Conservation (phyloP, 2,329 filamentous ascomycete species). For the Teratosphaeria gauchensis region DNA sequence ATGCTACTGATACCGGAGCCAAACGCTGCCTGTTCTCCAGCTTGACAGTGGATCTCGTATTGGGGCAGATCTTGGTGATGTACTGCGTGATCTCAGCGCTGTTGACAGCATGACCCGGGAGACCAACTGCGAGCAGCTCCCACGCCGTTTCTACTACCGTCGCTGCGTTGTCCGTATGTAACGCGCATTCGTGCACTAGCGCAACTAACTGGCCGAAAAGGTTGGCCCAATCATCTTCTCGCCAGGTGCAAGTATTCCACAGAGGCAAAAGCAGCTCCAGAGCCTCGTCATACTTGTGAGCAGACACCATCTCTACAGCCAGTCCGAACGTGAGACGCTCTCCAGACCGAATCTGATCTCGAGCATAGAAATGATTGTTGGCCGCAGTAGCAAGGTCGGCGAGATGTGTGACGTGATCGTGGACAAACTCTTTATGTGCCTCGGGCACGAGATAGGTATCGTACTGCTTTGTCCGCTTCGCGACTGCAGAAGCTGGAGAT, state of each 20-base stretch:
- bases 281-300: constrained; percentile 42
- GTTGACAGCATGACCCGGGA: constrained; percentile 1
- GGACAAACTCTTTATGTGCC: constrained; percentile 45
- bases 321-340: constrained; percentile 47
- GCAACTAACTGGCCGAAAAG: constrained; percentile 46
- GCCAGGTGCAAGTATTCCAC: constrained; percentile 50
- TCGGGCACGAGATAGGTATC: constrained; percentile 53
- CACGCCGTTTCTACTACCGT: constrained; percentile 45
- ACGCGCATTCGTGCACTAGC: constrained; percentile 46
- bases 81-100: constrained; percentile 9
- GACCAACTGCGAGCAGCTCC: constrained; percentile 37
- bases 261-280: constrained; percentile 42
- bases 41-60: constrained; percentile 8
- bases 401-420: constrained; percentile 37
- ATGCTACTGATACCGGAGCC: constrained; percentile 37
- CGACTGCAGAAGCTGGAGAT: constrained; percentile 46
- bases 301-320: constrained; percentile 44
- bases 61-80: constrained; percentile 2
- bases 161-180: constrained; percentile 31
- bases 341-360: constrained; percentile 44
- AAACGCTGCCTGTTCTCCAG: constrained; percentile 13
- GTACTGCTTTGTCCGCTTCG: constrained; percentile 44
- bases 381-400: constrained; percentile 38
- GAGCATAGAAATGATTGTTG: constrained; percentile 39
- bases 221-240: constrained; percentile 49